A percentile compares a stretch with the other conserved stretches of the same genome.
These are phyloP conservation scores for Blastomyces parvus DNA, from an alignment of 2,329 filamentous ascomycete genomes.

Conservation along the genomic window DNA sequence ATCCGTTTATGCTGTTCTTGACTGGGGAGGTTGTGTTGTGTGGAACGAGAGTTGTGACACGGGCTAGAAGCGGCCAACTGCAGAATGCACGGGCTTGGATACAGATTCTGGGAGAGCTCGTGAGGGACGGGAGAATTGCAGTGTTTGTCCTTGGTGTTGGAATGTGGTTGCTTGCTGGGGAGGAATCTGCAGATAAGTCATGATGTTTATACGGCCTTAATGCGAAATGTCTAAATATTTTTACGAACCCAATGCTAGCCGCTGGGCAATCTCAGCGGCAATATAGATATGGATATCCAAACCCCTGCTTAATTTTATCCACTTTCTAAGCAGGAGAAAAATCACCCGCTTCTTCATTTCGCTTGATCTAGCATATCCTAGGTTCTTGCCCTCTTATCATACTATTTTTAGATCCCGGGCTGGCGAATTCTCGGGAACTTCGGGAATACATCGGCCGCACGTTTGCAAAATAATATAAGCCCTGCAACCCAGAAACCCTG, in stretches of 20 bases:
- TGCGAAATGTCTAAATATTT: neutral
- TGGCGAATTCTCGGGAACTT: neutral
- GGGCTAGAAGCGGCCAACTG: slow-evolving; percentile 21
- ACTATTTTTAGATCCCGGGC: neutral
- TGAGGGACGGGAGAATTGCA: slow-evolving; percentile 37
- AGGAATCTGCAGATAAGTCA: slow-evolving; percentile 17
- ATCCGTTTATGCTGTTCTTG: slow-evolving; percentile 38
- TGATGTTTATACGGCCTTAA: slow-evolving; percentile 5
- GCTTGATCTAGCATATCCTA: neutral
- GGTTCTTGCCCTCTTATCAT: neutral
- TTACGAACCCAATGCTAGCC: neutral
- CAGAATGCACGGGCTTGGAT: slow-evolving; percentile 27
- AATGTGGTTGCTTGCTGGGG: slow-evolving; percentile 33
- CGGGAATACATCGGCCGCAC: no score
- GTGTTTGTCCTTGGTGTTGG: slow-evolving; percentile 38
- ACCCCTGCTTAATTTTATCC: neutral
- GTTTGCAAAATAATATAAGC: no score
- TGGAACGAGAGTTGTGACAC: slow-evolving; percentile 28
- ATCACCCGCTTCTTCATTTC: neutral
- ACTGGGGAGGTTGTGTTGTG: slow-evolving; percentile 39
- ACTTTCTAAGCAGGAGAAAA: neutral
- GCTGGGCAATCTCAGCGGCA: neutral
- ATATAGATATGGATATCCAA: neutral
- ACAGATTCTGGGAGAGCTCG: slow-evolving; percentile 31
- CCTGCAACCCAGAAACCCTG: no score